phyloP scores from a whole-genome alignment of 305 asterid genomes.

The Lippia alba region DNA sequence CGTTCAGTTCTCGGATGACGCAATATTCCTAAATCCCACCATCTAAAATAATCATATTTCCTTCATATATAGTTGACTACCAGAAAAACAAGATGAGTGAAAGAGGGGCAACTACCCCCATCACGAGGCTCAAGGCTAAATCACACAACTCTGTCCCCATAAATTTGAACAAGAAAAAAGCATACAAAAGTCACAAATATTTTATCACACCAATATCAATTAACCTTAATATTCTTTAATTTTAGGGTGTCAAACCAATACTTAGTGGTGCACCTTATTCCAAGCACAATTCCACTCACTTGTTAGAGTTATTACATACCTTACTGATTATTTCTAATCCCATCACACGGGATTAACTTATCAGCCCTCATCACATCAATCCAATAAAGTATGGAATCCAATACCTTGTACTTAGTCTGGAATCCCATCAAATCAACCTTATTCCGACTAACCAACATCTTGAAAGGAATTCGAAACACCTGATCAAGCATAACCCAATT shows the following conservation, averaged over 20 bases:
- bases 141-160: constrained; percentile 3
- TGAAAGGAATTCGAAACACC: constrained; percentile 65
- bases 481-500: constrained; percentile 76
- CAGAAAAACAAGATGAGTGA: constrained; percentile 26
- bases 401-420: constrained; percentile 51
- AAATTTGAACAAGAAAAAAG: constrained; percentile 14
- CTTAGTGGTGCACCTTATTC: constrained; percentile 17
- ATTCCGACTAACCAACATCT: constrained; percentile 61
- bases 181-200: constrained; percentile 1
- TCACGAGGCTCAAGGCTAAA: constrained; percentile 27
- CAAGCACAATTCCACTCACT: neutral
- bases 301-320: neutral
- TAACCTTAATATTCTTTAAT: neutral
- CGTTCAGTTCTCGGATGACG: no score
- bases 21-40: no score
- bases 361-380: constrained; percentile 73
- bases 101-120: constrained; percentile 16
- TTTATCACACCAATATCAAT: constrained; percentile 14
- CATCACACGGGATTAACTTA: constrained; percentile 58
- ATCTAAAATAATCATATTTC: no score
- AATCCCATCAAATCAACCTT: constrained; percentile 72
- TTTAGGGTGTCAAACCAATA: neutral
- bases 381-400: constrained; percentile 80
- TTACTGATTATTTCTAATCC: neutral
- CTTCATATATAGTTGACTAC: constrained; percentile 30